phyloP scores from a whole-genome alignment of 2,329 filamentous ascomycete species.

The Huntiella moniliformis region DNA sequence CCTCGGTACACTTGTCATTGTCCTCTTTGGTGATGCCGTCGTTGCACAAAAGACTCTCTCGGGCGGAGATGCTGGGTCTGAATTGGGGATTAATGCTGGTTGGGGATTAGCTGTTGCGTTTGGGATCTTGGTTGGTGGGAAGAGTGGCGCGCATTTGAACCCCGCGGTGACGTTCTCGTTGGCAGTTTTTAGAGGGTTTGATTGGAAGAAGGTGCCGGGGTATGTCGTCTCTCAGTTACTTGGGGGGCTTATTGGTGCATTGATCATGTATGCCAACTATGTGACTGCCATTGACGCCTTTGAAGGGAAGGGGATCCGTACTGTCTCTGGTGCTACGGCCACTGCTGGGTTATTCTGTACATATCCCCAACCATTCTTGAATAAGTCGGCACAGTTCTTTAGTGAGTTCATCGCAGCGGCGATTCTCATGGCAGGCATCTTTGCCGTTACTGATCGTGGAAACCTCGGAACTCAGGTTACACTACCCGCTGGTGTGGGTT shows the following conservation, averaged over 20 bases:
- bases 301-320: slow-evolving; percentile 43
- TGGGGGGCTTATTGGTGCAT: slow-evolving; percentile 44
- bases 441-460: slow-evolving; percentile 41
- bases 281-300: slow-evolving; percentile 42
- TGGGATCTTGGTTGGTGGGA: slow-evolving; percentile 45
- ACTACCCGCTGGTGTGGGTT: slow-evolving; percentile 12
- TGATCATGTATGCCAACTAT: slow-evolving; percentile 44
- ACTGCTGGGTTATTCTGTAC: slow-evolving; percentile 57
- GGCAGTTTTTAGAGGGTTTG: slow-evolving; percentile 48
- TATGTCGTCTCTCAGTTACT: slow-evolving; percentile 48
- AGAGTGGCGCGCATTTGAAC: slow-evolving; percentile 50
- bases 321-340: slow-evolving; percentile 37
- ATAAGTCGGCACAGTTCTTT: slow-evolving; percentile 43
- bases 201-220: slow-evolving; percentile 51
- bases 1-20: slow-evolving; percentile 46
- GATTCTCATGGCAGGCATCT: slow-evolving; percentile 53
- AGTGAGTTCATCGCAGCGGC: slow-evolving; percentile 51
- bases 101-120: slow-evolving; percentile 48
- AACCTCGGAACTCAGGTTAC: slow-evolving; percentile 36
- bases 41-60: slow-evolving; percentile 51
- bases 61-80: slow-evolving; percentile 26
- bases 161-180: slow-evolving; percentile 53
- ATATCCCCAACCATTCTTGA: slow-evolving; percentile 47
- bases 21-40: slow-evolving; percentile 53
- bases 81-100: slow-evolving; percentile 30